A percentile compares a stretch with the other conserved stretches of the same genome.
Conservation (phyloP, 2,329 filamentous ascomycete species). For the Xylariaceae sp. region DNA sequence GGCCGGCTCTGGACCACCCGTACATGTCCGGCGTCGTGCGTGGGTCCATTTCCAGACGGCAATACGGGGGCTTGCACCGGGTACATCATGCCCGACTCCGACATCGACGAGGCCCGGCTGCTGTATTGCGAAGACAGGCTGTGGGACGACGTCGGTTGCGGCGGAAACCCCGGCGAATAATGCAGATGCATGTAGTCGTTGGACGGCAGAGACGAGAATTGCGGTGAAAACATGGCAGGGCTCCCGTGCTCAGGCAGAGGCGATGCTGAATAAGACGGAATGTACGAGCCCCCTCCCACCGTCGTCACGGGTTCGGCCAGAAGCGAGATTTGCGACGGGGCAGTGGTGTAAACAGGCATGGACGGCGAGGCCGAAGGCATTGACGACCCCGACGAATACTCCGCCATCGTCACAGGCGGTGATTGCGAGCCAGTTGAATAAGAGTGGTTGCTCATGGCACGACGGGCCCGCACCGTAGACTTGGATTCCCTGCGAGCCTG, state of each 20-base stretch:
- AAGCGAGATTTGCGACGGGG: constrained; percentile 42
- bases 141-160: constrained; percentile 19
- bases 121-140: constrained; percentile 32
- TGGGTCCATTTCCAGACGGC: constrained; percentile 24
- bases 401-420: constrained; percentile 35
- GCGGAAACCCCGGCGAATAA: constrained; percentile 31
- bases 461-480: constrained; percentile 40
- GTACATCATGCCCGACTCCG: constrained; percentile 37
- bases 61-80: constrained; percentile 30
- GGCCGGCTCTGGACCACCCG: constrained; percentile 69
- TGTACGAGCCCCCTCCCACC: constrained; percentile 35
- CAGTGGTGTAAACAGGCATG: constrained; percentile 45
- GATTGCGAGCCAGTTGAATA: constrained; percentile 28
- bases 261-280: constrained; percentile 40
- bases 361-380: constrained; percentile 35
- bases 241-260: constrained; percentile 36
- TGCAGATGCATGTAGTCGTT: constrained; percentile 38
- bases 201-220: constrained; percentile 22
- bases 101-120: constrained; percentile 32
- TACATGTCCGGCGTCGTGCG: constrained; percentile 43
- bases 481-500: constrained; percentile 53
- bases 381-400: constrained; percentile 32
- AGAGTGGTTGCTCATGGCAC: constrained; percentile 39
- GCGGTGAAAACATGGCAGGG: constrained; percentile 20
- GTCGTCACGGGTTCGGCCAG: constrained; percentile 41